phyloP scores from a whole-genome alignment of 495 filamentous ascomycete genomes.

The Aspergillus steynii region DNA sequence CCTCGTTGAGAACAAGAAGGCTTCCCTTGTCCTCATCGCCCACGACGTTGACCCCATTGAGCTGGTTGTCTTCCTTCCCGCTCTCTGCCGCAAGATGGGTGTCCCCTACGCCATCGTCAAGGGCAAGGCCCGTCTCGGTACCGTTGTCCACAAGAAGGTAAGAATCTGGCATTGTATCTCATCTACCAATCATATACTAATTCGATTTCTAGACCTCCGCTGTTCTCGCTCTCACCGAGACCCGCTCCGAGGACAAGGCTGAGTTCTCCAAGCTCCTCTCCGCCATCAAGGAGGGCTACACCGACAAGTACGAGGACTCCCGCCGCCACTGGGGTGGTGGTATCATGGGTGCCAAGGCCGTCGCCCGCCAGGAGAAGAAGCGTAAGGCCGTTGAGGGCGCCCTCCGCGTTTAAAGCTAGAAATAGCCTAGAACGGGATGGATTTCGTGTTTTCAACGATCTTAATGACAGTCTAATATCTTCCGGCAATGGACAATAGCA shows the following conservation, averaged over 20 bases:
- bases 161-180: slow-evolving; percentile 7
- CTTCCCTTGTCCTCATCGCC: slow-evolving; percentile 92
- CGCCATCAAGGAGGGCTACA: slow-evolving; percentile 97
- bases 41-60: slow-evolving; percentile 99
- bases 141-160: slow-evolving; percentile 99
- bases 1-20: slow-evolving; percentile 99
- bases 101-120: slow-evolving; percentile 98
- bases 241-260: slow-evolving; percentile 94
- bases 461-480: slow-evolving; percentile 22
- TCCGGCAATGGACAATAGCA: slow-evolving; percentile 18
- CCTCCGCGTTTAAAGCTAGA: slow-evolving; percentile 83
- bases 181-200: neutral
- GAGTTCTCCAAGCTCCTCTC: slow-evolving; percentile 96
- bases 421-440: slow-evolving; percentile 7
- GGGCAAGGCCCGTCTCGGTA: slow-evolving; percentile 98
- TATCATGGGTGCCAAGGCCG: slow-evolving; percentile 98
- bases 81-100: slow-evolving; percentile 99
- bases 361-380: slow-evolving; percentile 91
- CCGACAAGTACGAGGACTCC: slow-evolving; percentile 90
- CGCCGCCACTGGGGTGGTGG: slow-evolving; percentile 98
- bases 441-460: slow-evolving; percentile 14
- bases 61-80: slow-evolving; percentile 97
- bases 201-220: slow-evolving; percentile 72
- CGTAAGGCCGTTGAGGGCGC: slow-evolving; percentile 88
- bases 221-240: slow-evolving; percentile 93